Evolutionary conservation across 495 filamentous ascomycete genomes (phyloP), one percentile per base, ranked within the genome.

Genomic region (Penicillium ochrochloron): DNA sequence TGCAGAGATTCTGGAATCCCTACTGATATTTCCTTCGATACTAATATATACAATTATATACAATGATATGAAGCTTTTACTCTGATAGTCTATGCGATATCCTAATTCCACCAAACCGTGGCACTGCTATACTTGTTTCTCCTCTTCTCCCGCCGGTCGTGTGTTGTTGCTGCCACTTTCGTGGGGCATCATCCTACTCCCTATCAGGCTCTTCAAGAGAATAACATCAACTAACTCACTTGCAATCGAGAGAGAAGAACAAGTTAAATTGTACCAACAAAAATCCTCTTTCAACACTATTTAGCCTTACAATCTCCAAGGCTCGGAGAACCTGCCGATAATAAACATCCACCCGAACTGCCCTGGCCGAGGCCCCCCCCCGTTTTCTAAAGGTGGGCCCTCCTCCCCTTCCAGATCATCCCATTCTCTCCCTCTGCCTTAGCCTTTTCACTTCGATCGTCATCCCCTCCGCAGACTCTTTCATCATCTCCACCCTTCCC

Each of bases 381-480:
- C 31, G 1, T 17, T 39, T 33, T 14, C 42, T 23, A 35, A 62
- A 66, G 64, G 68, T 71, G 67, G 68, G 61, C 59, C 67, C 66
- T 46, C 37, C 25, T 64, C 39, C 59, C 59, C 64, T 57, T 59
- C 35, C 62, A 27, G 46, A 62, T 58, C 63, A 37, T 60, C 60
- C 52, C 59, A 58, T 59, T 56, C 39, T 50, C 58, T 65, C n/a
- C n/a, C 58, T 48, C 50, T 31, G 21, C 37, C 25, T 59, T 27
- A 27, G 25, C 25, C 25, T 27, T 27, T 59, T 46, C 53, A 46
- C 50, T 61, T 59, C 63, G 65, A 73, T 73, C 70, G 64, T 71
- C 72, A 66, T 74, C 68, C 67, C 72, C 70, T 68, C 67, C 68
- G 61, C 66, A 68, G 65, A 65, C 69, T 63, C 61, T 70, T 65